These are phyloP conservation scores for Pestalotiopsis sp. DNA, from an alignment of 2,329 filamentous ascomycete genomes.

Conservation along the genomic window DNA sequence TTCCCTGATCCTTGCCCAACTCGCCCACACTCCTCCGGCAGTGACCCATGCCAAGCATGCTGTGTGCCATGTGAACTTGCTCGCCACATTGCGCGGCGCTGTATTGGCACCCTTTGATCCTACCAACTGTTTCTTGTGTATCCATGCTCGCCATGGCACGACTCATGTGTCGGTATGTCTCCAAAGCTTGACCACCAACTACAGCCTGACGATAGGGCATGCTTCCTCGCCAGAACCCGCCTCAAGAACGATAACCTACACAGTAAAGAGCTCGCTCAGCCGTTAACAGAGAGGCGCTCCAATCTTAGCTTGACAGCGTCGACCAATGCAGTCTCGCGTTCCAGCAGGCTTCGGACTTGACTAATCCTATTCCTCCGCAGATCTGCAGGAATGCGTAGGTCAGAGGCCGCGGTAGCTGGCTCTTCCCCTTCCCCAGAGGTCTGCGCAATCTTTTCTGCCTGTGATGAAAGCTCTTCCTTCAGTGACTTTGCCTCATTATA, in stretches of 20 bases:
- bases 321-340: conserved; percentile 69
- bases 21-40: no score
- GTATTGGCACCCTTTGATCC: neutral
- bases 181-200: neutral
- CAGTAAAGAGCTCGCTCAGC: conserved; percentile 17
- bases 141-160: neutral
- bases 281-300: conserved; percentile 52
- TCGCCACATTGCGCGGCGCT: no score
- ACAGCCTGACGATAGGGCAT: neutral
- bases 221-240: neutral
- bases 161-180: neutral
- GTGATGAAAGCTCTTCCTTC: conserved; percentile 54
- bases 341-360: conserved; percentile 65
- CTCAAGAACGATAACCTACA: neutral
- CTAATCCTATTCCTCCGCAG: conserved; percentile 65
- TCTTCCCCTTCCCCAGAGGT: conserved; percentile 30
- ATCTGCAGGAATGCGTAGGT: conserved; percentile 59
- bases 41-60: no score
- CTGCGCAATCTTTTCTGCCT: conserved; percentile 48
- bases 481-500: conserved; percentile 59
- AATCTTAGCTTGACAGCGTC: conserved; percentile 67
- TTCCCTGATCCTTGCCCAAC: no score
- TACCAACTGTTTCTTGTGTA: neutral
- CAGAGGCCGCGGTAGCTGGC: conserved; percentile 36
- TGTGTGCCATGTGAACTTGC: no score